Percentiles rank a stretch among this genome's conserved stretches.
These are phyloP conservation scores for Suzukiozyma palmioleophila DNA, from an alignment of 1,139 yeast species.

Conservation along the genomic window DNA sequence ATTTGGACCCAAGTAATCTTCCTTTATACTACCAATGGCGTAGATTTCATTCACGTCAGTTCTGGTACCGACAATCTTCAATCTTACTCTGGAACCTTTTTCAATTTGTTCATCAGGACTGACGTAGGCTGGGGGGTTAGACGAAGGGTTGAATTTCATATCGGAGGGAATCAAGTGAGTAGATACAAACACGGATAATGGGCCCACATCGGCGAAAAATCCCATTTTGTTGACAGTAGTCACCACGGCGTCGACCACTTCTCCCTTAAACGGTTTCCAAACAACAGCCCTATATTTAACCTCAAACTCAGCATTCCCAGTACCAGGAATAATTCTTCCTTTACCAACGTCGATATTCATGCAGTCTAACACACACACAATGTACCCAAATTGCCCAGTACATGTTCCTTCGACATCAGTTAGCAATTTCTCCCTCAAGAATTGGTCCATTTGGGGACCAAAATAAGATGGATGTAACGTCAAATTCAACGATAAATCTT, in stretches of 20 bases:
- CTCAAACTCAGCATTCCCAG: slow-evolving; percentile 94
- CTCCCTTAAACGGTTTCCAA: slow-evolving; percentile 98
- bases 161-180: slow-evolving; percentile 94
- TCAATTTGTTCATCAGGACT: slow-evolving; percentile 94
- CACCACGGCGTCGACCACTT: slow-evolving; percentile 95
- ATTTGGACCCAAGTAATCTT: slow-evolving; percentile 89
- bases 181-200: slow-evolving; percentile 89
- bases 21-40: slow-evolving; percentile 96
- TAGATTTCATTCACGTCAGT: slow-evolving; percentile 96
- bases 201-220: slow-evolving; percentile 97
- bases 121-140: slow-evolving; percentile 97
- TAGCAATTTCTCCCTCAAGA: slow-evolving; percentile 78
- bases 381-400: slow-evolving; percentile 97
- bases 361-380: slow-evolving; percentile 91
- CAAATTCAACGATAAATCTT: slow-evolving; percentile 85
- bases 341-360: slow-evolving; percentile 94
- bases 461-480: slow-evolving; percentile 96
- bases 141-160: slow-evolving; percentile 90
- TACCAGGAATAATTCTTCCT: slow-evolving; percentile 84
- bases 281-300: slow-evolving; percentile 96
- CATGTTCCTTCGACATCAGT: slow-evolving; percentile 98
- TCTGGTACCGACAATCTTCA: slow-evolving; percentile 95
- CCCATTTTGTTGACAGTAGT: slow-evolving; percentile 96
- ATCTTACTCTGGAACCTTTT: slow-evolving; percentile 88
- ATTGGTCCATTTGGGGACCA: slow-evolving; percentile 97